phyloP scores from a whole-genome alignment of 73 alveolate species.

The Paramecium sonneborni region DNA sequence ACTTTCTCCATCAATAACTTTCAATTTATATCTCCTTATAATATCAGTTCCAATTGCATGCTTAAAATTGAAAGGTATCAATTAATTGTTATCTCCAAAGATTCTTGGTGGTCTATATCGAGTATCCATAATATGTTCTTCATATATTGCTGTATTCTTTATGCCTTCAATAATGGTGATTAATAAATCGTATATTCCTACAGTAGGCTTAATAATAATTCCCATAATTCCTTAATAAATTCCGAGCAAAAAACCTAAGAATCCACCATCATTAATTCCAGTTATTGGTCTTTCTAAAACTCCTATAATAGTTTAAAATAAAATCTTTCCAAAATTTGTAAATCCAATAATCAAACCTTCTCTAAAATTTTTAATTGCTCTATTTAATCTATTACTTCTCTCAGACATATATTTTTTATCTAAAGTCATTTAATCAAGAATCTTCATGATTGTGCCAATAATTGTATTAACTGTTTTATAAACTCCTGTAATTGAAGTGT shows the following conservation, averaged over 20 bases:
- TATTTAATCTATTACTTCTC: conserved; percentile 61
- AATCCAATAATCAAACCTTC: conserved; percentile 66
- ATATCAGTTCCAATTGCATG: conserved; percentile 66
- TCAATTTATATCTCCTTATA: conserved; percentile 61
- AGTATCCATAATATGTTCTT: conserved; percentile 69
- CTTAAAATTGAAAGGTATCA: conserved; percentile 59
- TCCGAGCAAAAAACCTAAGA: conserved; percentile 62
- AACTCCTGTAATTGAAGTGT: conserved; percentile 63
- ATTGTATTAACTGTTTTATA: conserved; percentile 62
- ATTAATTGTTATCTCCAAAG: conserved; percentile 56
- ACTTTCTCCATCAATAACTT: conserved; percentile 60
- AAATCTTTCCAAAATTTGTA: conserved; percentile 50
- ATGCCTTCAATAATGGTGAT: conserved; percentile 63
- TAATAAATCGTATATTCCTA: conserved; percentile 58
- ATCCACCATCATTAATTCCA: conserved; percentile 61
- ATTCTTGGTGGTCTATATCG: conserved; percentile 66
- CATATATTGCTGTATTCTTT: conserved; percentile 61
- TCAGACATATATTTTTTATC: conserved; percentile 59
- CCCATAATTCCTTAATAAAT: conserved; percentile 59
- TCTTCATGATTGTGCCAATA: conserved; percentile 62
- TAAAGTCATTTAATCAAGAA: conserved; percentile 52
- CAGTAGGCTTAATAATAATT: conserved; percentile 62
- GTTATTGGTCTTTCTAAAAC: conserved; percentile 63
- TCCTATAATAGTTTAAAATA: conserved; percentile 54
- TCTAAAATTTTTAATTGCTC: conserved; percentile 63